Conservation (phyloP, 768 basidiomycete species). For the Favolaschia claudopus region DNA sequence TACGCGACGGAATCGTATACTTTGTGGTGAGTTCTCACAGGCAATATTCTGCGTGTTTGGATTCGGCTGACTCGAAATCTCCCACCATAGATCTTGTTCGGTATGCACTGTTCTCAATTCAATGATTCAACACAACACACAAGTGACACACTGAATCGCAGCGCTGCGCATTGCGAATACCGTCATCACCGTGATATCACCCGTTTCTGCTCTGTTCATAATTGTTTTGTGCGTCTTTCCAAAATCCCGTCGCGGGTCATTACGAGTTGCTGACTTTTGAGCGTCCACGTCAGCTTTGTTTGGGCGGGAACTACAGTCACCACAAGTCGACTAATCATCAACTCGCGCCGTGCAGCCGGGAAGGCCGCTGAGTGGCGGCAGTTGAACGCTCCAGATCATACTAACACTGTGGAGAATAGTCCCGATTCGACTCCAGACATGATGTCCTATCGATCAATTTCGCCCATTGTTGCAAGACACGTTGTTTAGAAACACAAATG, state of each 20-base stretch:
- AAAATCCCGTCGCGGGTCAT: neutral
- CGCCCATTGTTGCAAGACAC: too few species aligned
- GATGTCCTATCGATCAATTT: too few species aligned
- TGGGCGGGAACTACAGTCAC: slow-evolving; percentile 5
- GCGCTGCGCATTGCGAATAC: slow-evolving; percentile 9
- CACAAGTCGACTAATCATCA: slow-evolving; percentile 12
- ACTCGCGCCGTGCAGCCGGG: slow-evolving; percentile 1
- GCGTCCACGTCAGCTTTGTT: neutral
- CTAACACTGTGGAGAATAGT: too few species aligned
- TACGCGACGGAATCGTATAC: slow-evolving; percentile 10
- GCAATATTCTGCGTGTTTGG: neutral
- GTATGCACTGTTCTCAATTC: too few species aligned
- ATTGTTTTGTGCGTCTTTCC: slow-evolving; percentile 12
- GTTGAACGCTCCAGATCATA: too few species aligned
- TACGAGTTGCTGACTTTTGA: too few species aligned
- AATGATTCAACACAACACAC: too few species aligned
- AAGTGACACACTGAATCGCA: too few species aligned
- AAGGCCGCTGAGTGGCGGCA: too few species aligned
- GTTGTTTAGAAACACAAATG: too few species aligned
- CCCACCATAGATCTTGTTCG: slow-evolving; percentile 1
- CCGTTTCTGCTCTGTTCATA: slow-evolving; percentile 8
- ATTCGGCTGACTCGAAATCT: neutral
- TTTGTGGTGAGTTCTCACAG: slow-evolving; percentile 4
- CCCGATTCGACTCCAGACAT: too few species aligned
- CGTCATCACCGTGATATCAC: slow-evolving; percentile 5